These are phyloP conservation scores for Excoecaria cochinchinensis DNA, from an alignment of 345 rosid genomes.

Conservation along the genomic window DNA sequence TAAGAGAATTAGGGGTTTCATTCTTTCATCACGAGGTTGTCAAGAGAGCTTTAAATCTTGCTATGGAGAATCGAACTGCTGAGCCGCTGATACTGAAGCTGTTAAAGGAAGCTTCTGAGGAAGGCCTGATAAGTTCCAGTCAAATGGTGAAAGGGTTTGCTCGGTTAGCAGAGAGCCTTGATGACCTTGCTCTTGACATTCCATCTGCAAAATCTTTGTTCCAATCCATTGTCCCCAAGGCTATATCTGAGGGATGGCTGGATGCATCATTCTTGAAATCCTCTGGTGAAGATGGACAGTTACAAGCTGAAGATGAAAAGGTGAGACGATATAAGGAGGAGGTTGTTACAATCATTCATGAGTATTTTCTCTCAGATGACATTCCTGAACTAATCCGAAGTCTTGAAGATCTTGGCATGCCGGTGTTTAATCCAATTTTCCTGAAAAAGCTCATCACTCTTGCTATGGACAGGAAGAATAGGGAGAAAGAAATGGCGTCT, in stretches of 20 bases:
- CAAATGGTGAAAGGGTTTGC: slow-evolving; percentile 91
- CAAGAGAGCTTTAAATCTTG: slow-evolving; percentile 86
- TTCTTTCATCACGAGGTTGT: slow-evolving; percentile 99
- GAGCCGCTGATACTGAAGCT: slow-evolving; percentile 69
- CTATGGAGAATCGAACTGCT: slow-evolving; percentile 72
- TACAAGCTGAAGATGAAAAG: slow-evolving; percentile 44
- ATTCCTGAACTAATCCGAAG: slow-evolving; percentile 89
- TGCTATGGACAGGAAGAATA: slow-evolving; percentile 96
- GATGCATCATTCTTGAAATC: slow-evolving; percentile 56
- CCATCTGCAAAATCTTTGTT: slow-evolving; percentile 74
- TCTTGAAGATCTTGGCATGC: slow-evolving; percentile 78
- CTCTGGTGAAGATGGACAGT: slow-evolving; percentile 42
- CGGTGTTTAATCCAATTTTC: slow-evolving; percentile 74
- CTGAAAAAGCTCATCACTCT: slow-evolving; percentile 86
- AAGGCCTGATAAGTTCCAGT: slow-evolving; percentile 91
- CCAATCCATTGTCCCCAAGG: slow-evolving; percentile 60
- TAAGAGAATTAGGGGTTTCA: slow-evolving; percentile 84
- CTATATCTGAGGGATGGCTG: slow-evolving; percentile 86
- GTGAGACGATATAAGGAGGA: slow-evolving; percentile 74
- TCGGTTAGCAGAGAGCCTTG: slow-evolving; percentile 82
- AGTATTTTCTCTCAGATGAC: slow-evolving; percentile 96
- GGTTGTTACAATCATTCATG: slow-evolving; percentile 75
- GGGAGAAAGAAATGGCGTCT: slow-evolving; percentile 99
- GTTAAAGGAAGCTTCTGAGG: slow-evolving; percentile 87
- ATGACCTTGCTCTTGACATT: slow-evolving; percentile 94